phyloP scores from a whole-genome alignment of 306 rosid genomes.

The Gillenia trifoliata region DNA sequence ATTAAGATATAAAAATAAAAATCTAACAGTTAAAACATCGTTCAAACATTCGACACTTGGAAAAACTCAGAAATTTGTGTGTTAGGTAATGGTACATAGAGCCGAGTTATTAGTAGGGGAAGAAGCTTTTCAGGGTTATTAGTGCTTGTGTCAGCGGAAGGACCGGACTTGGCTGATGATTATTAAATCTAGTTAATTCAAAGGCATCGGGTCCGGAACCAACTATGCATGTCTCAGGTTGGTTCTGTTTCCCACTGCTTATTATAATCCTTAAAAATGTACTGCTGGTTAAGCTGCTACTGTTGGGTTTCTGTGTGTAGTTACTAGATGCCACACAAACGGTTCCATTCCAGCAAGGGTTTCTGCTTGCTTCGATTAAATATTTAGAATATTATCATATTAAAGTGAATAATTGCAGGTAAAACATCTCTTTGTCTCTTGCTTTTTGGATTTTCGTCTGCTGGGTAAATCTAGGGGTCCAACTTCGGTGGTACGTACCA shows the following conservation, averaged over 20 bases:
- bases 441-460: not conserved
- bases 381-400: not conserved
- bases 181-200: slow-evolving; percentile 30
- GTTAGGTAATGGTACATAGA: too few relatives aligned
- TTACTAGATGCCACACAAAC: not conserved
- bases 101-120: not conserved
- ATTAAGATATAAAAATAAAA: too few relatives aligned
- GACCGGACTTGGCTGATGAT: slow-evolving; percentile 40
- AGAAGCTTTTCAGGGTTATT: not conserved
- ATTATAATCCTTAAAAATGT: not conserved
- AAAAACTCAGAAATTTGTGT: too few relatives aligned
- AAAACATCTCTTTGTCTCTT: not conserved
- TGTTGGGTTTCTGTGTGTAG: not conserved
- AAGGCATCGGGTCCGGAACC: slow-evolving; percentile 46
- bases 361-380: not conserved
- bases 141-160: slow-evolving; percentile 24
- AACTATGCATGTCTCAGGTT: slow-evolving; percentile 27
- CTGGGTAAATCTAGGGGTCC: not conserved
- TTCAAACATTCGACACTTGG: too few relatives aligned
- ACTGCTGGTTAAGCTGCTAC: not conserved
- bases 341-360: not conserved
- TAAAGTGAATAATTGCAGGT: not conserved
- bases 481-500: too few relatives aligned
- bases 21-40: too few relatives aligned
- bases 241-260: slow-evolving; percentile 3